These are phyloP conservation scores for Fusarium siculi DNA, from an alignment of 2,329 filamentous ascomycete species.

Conservation along the genomic window DNA sequence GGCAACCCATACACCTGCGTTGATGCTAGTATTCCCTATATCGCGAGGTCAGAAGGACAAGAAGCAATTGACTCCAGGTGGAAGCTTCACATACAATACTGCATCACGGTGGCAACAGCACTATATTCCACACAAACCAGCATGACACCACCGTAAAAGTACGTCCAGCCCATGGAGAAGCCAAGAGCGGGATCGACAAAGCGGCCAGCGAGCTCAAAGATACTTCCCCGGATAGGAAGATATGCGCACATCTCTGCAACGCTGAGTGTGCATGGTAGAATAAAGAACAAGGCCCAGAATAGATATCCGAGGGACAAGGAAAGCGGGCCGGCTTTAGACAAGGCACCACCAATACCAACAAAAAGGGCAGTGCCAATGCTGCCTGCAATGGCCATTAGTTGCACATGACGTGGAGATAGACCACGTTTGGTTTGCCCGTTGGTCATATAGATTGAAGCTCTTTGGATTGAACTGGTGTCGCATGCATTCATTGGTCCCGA, in stretches of 20 bases:
- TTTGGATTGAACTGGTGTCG: neutral
- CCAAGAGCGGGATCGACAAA: neutral
- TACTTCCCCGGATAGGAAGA: neutral
- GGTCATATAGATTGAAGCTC: neutral
- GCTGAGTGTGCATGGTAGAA: neutral
- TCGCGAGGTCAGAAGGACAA: neutral
- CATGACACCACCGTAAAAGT: neutral
- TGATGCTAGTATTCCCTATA: neutral
- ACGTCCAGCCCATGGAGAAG: neutral
- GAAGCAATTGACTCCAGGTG: rapidly evolving
- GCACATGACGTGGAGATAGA: neutral
- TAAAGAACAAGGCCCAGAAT: neutral
- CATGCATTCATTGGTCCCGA: neutral
- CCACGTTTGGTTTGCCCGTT: neutral
- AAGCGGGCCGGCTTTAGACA: neutral
- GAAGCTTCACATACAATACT: neutral
- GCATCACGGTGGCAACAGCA: neutral
- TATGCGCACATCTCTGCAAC: neutral
- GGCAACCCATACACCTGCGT: neutral
- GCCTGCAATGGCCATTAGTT: neutral
- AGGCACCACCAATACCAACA: neutral
- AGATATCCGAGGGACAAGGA: neutral
- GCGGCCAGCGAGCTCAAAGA: neutral
- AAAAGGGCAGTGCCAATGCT: neutral
- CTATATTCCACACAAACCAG: neutral